Percentiles rank a stretch among this genome's conserved stretches.
Conservation (phyloP, 1,284 basidiomycete species). For the Sporisorium exsertum region DNA sequence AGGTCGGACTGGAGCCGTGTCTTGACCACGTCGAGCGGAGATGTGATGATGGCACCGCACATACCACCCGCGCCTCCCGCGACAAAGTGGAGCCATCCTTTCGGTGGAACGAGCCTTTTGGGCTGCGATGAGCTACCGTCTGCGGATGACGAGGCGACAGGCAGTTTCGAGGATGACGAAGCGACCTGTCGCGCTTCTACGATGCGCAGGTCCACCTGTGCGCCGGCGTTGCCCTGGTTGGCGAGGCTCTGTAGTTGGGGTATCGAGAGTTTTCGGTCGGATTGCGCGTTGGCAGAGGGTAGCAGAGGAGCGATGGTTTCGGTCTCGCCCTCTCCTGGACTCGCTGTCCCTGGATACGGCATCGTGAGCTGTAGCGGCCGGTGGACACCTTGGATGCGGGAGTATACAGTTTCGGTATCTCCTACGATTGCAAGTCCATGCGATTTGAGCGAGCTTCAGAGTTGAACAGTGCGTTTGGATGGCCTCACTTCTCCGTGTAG, state of each 20-base stretch:
- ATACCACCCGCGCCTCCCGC: conserved; percentile 83
- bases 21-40: conserved; percentile 98
- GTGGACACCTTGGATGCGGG: not conserved
- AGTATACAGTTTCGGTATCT: not conserved
- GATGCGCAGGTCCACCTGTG: conserved; percentile 38
- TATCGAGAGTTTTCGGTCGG: conserved; percentile 12
- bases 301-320: conserved; percentile 41
- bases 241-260: conserved; percentile 27
- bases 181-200: conserved; percentile 23
- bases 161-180: conserved; percentile 24
- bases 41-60: conserved; percentile 96
- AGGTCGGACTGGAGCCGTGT: conserved; percentile 93
- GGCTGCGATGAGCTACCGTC: not conserved
- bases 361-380: conserved; percentile 17
- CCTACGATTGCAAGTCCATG: not conserved
- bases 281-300: conserved; percentile 30
- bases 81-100: conserved; percentile 71
- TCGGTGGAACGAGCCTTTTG: conserved; percentile 53
- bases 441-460: not conserved
- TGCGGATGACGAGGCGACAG: not conserved
- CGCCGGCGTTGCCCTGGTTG: conserved; percentile 33
- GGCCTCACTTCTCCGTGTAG: not conserved
- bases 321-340: conserved; percentile 53
- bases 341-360: conserved; percentile 50
- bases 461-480: not conserved